A percentile compares a stretch with the other conserved stretches of the same genome.
Conservation (phyloP, 139 green algal species). For the Pseudopediastrum boryanum region DNA sequence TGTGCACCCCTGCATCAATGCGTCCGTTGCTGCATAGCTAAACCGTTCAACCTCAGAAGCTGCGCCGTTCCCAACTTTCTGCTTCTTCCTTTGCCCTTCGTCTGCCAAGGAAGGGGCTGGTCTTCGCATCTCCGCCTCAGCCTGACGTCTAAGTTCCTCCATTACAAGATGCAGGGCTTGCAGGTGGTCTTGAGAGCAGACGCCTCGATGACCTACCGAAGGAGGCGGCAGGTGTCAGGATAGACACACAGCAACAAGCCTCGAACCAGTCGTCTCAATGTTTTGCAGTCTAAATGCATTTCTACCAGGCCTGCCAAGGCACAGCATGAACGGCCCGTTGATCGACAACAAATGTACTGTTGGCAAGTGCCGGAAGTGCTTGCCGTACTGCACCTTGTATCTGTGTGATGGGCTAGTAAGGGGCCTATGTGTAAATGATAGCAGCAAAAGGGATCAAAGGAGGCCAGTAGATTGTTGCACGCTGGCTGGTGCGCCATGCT, state of each 20-base stretch:
- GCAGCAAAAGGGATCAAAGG: no score
- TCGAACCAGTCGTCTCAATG: not conserved
- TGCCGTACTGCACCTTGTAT: no score
- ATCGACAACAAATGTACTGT: no score
- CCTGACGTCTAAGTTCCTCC: not conserved
- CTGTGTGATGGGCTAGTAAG: no score
- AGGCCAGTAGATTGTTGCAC: no score
- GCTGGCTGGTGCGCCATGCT: no score
- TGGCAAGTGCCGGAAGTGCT: no score
- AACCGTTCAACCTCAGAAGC: not conserved
- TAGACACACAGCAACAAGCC: not conserved
- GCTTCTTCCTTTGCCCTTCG: not conserved
- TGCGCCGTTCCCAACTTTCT: not conserved
- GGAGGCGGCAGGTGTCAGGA: not conserved
- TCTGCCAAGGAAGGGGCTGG: not conserved
- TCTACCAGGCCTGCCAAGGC: no score
- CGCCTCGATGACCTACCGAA: not conserved
- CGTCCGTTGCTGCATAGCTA: conserved; percentile 7
- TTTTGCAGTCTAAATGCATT: not conserved
- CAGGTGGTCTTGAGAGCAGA: not conserved
- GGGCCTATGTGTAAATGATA: no score
- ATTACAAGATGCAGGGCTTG: not conserved
- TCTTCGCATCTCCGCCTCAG: conserved; percentile 12
- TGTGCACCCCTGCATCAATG: not conserved
- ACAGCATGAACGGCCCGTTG: no score